Base-by-base conservation (phyloP, 1,139 yeast genomes). In the Diutina ranongensis region DNA sequence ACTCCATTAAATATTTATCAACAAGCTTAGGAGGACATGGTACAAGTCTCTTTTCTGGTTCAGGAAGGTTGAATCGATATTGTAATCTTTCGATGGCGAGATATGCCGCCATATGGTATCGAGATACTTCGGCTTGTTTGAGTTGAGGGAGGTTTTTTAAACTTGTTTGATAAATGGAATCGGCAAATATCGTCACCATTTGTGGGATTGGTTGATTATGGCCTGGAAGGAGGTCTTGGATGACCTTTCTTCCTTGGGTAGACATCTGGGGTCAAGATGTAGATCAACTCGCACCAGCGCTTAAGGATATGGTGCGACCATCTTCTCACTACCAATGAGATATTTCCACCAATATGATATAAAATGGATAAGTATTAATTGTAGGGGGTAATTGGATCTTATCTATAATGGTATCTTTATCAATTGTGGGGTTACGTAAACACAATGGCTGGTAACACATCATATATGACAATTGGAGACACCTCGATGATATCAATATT, bases 101-200 rank as follows among this genome's bases (percentile, higher is more conserved):
- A 50, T 65, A 76, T 2, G 86, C 83, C 58, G 86, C 78, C 15
- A 83, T 58, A 55, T 82, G 88, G 49, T 72, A 72, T 44, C 89
- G 63, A 1, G 84, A 86, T 2, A 74, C 65, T 51, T 82, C 88
- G 45, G 76, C 73, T 35, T 67, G 67, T 31, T 71, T 70, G 40
- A 76, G 67, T 4, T 72, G 59, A 28, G 72, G 67, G 47, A 71
- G 66, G 51, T 73, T 71, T 47, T 67, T 72, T 16, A 78, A 62
- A 33, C 83, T 75, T 3, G 76, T 58, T 48, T 69, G 72, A 54
- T 80, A 72, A 3, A 80, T 59, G 1, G 76, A 65, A 19, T 70
- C 68, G 1, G 80, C 72, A 46, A 75, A 75, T 4, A 68, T 64
- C 4, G 70, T 56, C 38, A 82, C 58, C 45, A 67, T 67, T 15